A percentile compares a stretch with the other conserved stretches of the same genome.
phyloP scores from a whole-genome alignment of 2,329 filamentous ascomycete genomes.

The Coniochaeta sp. region DNA sequence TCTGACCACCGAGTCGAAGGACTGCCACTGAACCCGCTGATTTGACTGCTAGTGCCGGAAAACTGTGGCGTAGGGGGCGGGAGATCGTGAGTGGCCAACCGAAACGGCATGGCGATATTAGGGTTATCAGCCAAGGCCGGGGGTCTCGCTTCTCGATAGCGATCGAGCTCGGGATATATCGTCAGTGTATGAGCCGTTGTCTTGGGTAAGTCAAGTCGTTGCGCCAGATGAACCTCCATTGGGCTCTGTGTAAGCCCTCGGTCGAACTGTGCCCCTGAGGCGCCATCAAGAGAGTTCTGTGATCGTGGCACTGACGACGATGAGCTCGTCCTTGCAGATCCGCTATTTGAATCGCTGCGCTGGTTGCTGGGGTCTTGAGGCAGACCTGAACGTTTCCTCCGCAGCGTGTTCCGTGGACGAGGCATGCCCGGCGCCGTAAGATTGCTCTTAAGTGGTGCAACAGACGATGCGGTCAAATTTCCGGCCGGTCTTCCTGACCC shows the following conservation, averaged over 20 bases:
- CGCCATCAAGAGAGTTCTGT: conserved; percentile 27
- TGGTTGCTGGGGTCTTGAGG: conserved; percentile 27
- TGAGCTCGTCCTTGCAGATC: conserved; percentile 31
- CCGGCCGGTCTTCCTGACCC: conserved; percentile 23
- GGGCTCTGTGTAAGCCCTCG: conserved; percentile 35
- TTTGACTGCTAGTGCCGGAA: conserved; percentile 48
- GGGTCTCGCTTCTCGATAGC: conserved; percentile 44
- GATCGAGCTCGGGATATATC: conserved; percentile 55
- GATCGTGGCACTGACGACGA: conserved; percentile 35
- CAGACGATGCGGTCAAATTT: conserved; percentile 22
- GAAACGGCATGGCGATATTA: conserved; percentile 42
- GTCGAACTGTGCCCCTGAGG: conserved; percentile 29
- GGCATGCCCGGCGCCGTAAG: conserved; percentile 21
- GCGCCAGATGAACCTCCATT: conserved; percentile 32
- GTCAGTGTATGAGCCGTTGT: conserved; percentile 32
- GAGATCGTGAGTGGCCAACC: conserved; percentile 55
- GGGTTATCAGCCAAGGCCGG: conserved; percentile 26
- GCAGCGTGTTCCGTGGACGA: conserved; percentile 34
- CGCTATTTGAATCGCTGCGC: conserved; percentile 25
- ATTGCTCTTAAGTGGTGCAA: conserved; percentile 24
- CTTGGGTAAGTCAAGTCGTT: conserved; percentile 32
- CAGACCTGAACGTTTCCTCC: conserved; percentile 42
- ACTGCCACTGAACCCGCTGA: conserved; percentile 58
- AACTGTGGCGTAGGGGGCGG: conserved; percentile 63
- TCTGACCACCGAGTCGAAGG: conserved; percentile 71